A percentile compares a stretch with the other conserved stretches of the same genome.
These are phyloP conservation scores for Aquilaria agallochum DNA, from an alignment of 441 rosid genomes.

Conservation along the genomic window DNA sequence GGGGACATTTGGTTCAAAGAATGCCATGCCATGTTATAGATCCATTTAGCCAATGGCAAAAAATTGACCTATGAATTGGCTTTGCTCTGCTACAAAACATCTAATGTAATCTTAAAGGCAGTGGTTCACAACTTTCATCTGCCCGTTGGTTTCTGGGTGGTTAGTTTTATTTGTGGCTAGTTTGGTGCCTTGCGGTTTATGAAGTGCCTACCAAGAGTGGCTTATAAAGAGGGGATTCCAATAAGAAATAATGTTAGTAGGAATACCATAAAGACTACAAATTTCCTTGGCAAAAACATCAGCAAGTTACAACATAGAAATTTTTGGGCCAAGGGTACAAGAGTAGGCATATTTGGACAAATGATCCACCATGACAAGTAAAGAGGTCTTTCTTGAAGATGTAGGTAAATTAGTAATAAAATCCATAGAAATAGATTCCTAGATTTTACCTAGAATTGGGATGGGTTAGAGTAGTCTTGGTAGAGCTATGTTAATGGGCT, in stretches of 20 bases:
- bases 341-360: background rate
- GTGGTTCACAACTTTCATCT: too few species aligned
- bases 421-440: background rate
- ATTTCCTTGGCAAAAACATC: background rate
- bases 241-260: too few species aligned
- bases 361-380: background rate
- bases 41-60: constrained; percentile 10
- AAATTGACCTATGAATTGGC: too few species aligned
- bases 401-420: background rate
- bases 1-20: background rate
- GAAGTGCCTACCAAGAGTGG: too few species aligned
- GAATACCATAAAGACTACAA: too few species aligned
- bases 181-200: too few species aligned
- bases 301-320: background rate
- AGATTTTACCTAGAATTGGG: background rate
- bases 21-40: constrained; percentile 3
- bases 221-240: too few species aligned
- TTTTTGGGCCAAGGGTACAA: background rate
- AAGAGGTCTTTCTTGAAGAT: background rate
- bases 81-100: too few species aligned
- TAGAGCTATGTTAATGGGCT: too few species aligned
- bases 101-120: too few species aligned
- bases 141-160: too few species aligned
- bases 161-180: too few species aligned
- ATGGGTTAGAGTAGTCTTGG: background rate